phyloP scores from a whole-genome alignment of 2,329 filamentous ascomycete genomes.

The Nothophoma quercina region DNA sequence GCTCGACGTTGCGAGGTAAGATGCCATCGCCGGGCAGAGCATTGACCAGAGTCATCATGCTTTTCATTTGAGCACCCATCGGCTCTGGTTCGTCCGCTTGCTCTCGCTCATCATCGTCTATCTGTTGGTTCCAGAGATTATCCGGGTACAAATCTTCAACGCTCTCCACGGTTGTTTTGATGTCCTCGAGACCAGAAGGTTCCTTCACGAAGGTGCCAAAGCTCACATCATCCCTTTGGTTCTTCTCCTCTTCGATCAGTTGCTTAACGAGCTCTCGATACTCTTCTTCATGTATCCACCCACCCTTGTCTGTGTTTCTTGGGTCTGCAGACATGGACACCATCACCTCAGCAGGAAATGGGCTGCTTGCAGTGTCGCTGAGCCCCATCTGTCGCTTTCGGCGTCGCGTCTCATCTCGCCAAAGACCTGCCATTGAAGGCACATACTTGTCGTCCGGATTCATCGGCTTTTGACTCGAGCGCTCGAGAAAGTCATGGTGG shows the following conservation, averaged over 20 bases:
- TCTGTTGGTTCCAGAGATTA: slow-evolving; percentile 57
- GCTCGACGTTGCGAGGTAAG: background rate
- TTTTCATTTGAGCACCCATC: slow-evolving; percentile 1
- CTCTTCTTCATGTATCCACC: slow-evolving; percentile 93
- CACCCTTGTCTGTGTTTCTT: slow-evolving; percentile 73
- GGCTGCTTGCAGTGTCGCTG: slow-evolving; percentile 70
- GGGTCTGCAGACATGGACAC: slow-evolving; percentile 89
- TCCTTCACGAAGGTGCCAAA: slow-evolving; percentile 73
- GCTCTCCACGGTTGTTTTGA: slow-evolving; percentile 83
- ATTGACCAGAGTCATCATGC: slow-evolving; percentile 10
- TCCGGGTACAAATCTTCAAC: slow-evolving; percentile 85
- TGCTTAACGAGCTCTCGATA: slow-evolving; percentile 70
- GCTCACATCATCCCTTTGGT: slow-evolving; percentile 55
- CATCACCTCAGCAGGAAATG: slow-evolving; percentile 81
- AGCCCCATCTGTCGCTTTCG: slow-evolving; percentile 76
- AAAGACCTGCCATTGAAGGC: slow-evolving; percentile 90
- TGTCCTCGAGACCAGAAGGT: slow-evolving; percentile 60
- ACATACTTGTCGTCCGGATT: slow-evolving; percentile 80
- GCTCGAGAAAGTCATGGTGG: slow-evolving; percentile 88
- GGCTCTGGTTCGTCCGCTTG: background rate
- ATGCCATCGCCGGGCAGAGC: slow-evolving; percentile 3
- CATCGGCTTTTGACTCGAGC: slow-evolving; percentile 62
- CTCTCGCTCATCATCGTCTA: slow-evolving; percentile 1
- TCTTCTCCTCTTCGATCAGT: slow-evolving; percentile 70
- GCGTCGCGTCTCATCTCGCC: slow-evolving; percentile 86